Conservation (phyloP, 352 stramenopile genomes). For the Globisporangium parvum region DNA sequence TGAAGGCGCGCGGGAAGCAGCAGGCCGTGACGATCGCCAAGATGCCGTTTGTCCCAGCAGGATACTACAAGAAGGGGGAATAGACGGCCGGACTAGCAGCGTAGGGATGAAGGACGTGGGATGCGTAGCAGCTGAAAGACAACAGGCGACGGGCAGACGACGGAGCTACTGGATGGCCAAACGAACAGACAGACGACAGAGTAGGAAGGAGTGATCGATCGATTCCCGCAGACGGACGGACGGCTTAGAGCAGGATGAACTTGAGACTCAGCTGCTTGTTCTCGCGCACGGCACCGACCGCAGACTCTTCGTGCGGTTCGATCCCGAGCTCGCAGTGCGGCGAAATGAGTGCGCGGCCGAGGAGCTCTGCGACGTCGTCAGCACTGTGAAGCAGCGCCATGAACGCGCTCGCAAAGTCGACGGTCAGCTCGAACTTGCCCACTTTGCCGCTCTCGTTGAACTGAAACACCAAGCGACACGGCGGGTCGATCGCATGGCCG, state of each 20-base stretch:
- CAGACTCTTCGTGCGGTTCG: constrained; percentile 37
- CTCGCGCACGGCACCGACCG: constrained; percentile 22
- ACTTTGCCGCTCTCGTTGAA: constrained; percentile 48
- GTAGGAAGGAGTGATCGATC: not conserved
- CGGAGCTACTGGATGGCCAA: not conserved
- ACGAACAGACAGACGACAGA: not conserved
- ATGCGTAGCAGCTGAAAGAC: no score
- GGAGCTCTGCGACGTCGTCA: constrained; percentile 24
- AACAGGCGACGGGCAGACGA: no score
- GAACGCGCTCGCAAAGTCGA: constrained; percentile 59
- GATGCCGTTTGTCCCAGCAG: constrained; percentile 97
- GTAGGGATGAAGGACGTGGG: not conserved
- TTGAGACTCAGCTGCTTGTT: constrained; percentile 71
- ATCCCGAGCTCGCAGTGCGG: constrained; percentile 48
- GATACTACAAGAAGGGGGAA: constrained; percentile 90
- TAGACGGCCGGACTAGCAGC: not conserved
- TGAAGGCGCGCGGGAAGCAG: constrained; percentile 96
- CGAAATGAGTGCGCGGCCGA: constrained; percentile 48
- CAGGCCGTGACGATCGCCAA: constrained; percentile 91
- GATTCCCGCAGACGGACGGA: no score
- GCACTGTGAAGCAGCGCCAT: constrained; percentile 31
- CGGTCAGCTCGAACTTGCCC: constrained; percentile 42
- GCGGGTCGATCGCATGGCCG: constrained; percentile 51
- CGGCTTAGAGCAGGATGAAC: constrained; percentile 49
- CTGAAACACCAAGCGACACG: constrained; percentile 41